Conservation (phyloP, 1,139 yeast species). For the Hyphopichia khmerensis region DNA sequence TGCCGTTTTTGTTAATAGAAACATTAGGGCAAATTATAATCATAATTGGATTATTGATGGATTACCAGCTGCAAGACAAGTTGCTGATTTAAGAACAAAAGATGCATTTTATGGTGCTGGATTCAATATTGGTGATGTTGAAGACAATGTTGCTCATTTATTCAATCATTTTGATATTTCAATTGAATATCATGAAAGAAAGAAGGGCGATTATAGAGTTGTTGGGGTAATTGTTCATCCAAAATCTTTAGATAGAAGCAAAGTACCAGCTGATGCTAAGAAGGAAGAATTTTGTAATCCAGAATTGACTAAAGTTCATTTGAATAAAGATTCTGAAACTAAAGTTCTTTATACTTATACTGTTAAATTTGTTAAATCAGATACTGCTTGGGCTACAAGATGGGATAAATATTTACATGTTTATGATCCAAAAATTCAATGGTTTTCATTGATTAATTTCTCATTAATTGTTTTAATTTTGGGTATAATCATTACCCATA, state of each 20-base stretch:
- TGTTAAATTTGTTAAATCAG: conserved; percentile 61
- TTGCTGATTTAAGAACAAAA: conserved; percentile 56
- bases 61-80: conserved; percentile 77
- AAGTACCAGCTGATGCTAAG: conserved; percentile 19
- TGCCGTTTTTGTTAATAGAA: conserved; percentile 69
- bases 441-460: conserved; percentile 89
- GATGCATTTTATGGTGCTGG: conserved; percentile 74
- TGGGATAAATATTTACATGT: conserved; percentile 97
- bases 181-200: conserved; percentile 80
- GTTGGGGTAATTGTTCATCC: conserved; percentile 88
- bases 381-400: conserved; percentile 94
- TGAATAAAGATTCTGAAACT: conserved; percentile 29
- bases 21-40: conserved; percentile 78
- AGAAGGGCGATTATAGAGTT: conserved; percentile 70
- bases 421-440: conserved; percentile 88
- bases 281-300: conserved; percentile 34
- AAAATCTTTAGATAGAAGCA: conserved; percentile 52
- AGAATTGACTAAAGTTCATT: conserved; percentile 29
- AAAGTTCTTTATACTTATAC: conserved; percentile 42
- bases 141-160: conserved; percentile 54
- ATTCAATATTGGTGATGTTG: conserved; percentile 70
- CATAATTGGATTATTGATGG: conserved; percentile 96
- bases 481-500: conserved; percentile 77
- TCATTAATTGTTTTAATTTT: conserved; percentile 76
- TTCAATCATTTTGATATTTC: conserved; percentile 78